These are phyloP conservation scores for Hygrocybe coccinea DNA, from an alignment of 768 basidiomycete species.

Conservation along the genomic window DNA sequence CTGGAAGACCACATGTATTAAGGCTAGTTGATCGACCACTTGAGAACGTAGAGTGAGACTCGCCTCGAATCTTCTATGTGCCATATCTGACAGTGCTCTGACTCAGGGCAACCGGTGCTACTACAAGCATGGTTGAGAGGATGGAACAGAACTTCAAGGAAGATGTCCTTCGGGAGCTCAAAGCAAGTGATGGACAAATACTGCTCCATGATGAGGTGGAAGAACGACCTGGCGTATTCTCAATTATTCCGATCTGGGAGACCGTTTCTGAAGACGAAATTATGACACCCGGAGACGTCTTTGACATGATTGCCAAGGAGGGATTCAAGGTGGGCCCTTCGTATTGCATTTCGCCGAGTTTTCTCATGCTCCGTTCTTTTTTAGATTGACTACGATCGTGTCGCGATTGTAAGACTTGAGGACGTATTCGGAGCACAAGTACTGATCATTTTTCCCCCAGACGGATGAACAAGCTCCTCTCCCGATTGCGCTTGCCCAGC, in stretches of 20 bases:
- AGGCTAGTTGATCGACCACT: slow-evolving; percentile 82
- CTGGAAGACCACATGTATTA: slow-evolving; percentile 84
- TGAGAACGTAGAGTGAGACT: slow-evolving; percentile 88
- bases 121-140: slow-evolving; percentile 80
- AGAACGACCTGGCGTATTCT: slow-evolving; percentile 83
- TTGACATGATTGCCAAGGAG: slow-evolving; percentile 65
- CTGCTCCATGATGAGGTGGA: slow-evolving; percentile 95
- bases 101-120: slow-evolving; percentile 84
- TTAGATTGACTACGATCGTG: slow-evolving; percentile 81
- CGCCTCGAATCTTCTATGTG: background rate
- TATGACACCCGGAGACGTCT: slow-evolving; percentile 82
- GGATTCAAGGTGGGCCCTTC: slow-evolving; percentile 61
- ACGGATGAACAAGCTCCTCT: slow-evolving; percentile 97
- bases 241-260: slow-evolving; percentile 95
- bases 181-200: slow-evolving; percentile 65
- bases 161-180: slow-evolving; percentile 83
- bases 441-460: slow-evolving; percentile 35
- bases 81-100: background rate
- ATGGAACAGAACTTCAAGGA: slow-evolving; percentile 88
- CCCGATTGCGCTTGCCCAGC: slow-evolving; percentile 75
- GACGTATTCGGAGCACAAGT: slow-evolving; percentile 5
- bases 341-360: background rate
- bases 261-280: slow-evolving; percentile 75
- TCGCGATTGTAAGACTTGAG: slow-evolving; percentile 71
- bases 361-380: background rate